Evolutionary conservation across 192 early-diverging fungal species (phyloP), one percentile per base, ranked within the genome.

Genomic region (Coemansia javaensis): DNA sequence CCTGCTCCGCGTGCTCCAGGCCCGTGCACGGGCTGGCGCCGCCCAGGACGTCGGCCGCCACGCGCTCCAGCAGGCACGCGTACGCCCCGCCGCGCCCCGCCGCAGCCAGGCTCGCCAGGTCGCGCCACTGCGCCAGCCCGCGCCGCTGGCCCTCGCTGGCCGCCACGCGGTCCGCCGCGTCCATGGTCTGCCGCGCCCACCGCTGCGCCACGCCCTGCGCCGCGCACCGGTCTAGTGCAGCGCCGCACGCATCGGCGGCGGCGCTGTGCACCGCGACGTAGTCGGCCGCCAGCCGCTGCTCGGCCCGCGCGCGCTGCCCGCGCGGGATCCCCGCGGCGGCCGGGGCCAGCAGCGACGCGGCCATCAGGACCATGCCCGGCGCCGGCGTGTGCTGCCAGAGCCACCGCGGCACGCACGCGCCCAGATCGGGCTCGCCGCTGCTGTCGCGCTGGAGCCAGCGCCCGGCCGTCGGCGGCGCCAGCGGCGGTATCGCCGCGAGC

Each of bases 301-400:
- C 51, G 1, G 59, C 59, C 37, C 51, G 28, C 14, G 39, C 25
- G 7, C 56, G 53, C 47, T 66, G 63, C 12, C 42, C 47, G 22
- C 32, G 16, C 7, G 70, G 63, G n/a, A 74, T 40, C 1, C 63
- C 63, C 7, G 39, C 23, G n/a, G 40, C 48, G 5, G 58, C 22
- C 9, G 48, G 55, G 17, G 63, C 52, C 50, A 74, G 55, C 22
- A 66, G 42, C 14, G 70, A 61, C 7, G 70, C 58, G 2, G 69
- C 69, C 62, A 66, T 57, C 12, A 62, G 15, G 4, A 66, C 16
- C 69, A 66, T 66, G 7, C 48, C 53, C 6, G 69, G 69, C 17
- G 69, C 69, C n/a, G 63, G 69, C 5, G 69, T 66, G 21, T 63
- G 60, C 21, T 32, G 45, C 51, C 49, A 50, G 17, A 66, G 57